These are phyloP conservation scores for Pseudogymnoascus sp. DNA, from an alignment of 2,329 filamentous ascomycete genomes.

Conservation along the genomic window DNA sequence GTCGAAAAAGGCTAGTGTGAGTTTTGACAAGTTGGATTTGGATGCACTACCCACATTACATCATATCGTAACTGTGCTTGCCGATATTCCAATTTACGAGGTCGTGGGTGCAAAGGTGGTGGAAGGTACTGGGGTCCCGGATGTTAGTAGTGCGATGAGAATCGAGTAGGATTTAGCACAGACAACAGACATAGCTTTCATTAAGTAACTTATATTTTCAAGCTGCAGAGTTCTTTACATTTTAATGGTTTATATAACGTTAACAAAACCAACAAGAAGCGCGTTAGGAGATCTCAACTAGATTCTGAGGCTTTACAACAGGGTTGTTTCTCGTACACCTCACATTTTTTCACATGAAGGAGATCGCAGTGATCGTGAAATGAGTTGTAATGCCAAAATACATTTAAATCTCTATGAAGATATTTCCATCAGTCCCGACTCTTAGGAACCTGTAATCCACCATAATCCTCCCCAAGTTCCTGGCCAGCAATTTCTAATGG, in stretches of 20 bases:
- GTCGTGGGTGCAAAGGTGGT: constrained; percentile 47
- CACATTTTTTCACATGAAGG: neutral
- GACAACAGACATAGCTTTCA: neutral
- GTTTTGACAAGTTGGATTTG: constrained; percentile 43
- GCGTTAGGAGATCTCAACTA: neutral
- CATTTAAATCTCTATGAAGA: neutral
- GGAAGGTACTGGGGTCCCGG: constrained; percentile 43
- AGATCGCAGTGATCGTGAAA: neutral
- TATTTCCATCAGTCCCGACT: neutral
- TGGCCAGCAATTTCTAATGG: constrained; percentile 15
- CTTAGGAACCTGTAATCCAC: constrained; percentile 10
- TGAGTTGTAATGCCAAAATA: neutral
- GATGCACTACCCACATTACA: constrained; percentile 50
- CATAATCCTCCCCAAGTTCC: constrained; percentile 17
- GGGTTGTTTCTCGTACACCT: neutral
- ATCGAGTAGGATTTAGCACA: constrained; percentile 23
- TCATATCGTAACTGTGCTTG: constrained; percentile 43
- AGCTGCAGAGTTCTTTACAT: neutral
- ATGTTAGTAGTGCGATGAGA: constrained; percentile 31
- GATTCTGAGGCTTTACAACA: neutral
- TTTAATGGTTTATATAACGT: neutral
- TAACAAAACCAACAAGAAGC: neutral
- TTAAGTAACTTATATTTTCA: neutral
- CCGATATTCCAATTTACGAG: constrained; percentile 48
- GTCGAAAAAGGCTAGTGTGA: constrained; percentile 32